Percentiles rank a stretch among this genome's conserved stretches.
phyloP scores from a whole-genome alignment of 257 asterid species.

The Linaria vulgaris region DNA sequence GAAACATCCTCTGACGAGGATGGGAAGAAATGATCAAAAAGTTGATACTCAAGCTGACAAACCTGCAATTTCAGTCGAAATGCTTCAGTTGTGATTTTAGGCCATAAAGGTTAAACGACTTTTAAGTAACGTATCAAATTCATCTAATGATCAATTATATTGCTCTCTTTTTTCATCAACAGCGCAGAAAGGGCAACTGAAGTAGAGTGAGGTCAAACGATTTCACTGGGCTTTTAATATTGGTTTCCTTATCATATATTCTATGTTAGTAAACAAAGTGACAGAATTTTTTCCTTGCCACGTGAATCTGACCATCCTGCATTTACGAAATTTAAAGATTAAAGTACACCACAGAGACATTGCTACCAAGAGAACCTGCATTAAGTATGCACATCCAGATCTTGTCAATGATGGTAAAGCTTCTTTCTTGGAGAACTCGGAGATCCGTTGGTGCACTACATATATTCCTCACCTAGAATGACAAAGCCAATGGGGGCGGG shows the following conservation, averaged over 20 bases:
- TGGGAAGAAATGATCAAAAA: slow-evolving; percentile 91
- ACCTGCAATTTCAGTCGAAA: slow-evolving; percentile 55
- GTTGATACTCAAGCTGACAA: slow-evolving; percentile 94
- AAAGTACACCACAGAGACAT: slow-evolving; percentile 12
- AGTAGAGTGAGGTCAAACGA: slow-evolving; percentile 19
- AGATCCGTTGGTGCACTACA: slow-evolving; percentile 86
- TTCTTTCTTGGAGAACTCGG: slow-evolving; percentile 88
- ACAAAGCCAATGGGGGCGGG: slow-evolving; percentile 21
- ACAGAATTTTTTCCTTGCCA: slow-evolving; percentile 19
- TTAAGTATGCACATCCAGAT: slow-evolving; percentile 96
- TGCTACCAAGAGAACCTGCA: slow-evolving; percentile 67
- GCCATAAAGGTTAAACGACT: slow-evolving; percentile 3
- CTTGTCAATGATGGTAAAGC: slow-evolving; percentile 84
- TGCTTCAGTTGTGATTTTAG: background rate
- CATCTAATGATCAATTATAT: no score
- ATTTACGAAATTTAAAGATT: slow-evolving; percentile 13
- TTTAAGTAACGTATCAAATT: no score
- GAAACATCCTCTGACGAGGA: slow-evolving; percentile 93
- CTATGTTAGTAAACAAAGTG: slow-evolving; percentile 4
- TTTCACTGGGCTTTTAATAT: slow-evolving; percentile 15
- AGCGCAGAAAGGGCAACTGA: slow-evolving; percentile 8
- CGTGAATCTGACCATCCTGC: slow-evolving; percentile 14
- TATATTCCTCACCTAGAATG: slow-evolving; percentile 72
- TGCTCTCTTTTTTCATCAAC: no score
- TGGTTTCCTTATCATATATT: no score